phyloP scores from a whole-genome alignment of 2,329 filamentous ascomycete species.

The Diaporthe sp. region DNA sequence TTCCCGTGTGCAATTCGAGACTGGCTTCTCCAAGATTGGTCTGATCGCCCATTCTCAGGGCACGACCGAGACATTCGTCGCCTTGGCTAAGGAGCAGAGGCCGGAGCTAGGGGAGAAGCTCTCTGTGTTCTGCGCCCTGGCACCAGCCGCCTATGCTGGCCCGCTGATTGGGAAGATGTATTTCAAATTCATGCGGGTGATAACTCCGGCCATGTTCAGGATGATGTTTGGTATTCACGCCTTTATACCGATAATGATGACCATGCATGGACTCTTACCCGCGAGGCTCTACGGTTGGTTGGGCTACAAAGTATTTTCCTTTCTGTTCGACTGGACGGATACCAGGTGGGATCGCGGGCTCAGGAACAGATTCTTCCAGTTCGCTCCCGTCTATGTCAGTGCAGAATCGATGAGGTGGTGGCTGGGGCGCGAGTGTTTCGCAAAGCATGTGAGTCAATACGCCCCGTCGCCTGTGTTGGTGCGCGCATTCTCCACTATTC shows the following conservation, averaged over 20 bases:
- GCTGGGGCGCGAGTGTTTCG: constrained; percentile 74
- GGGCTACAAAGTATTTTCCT: constrained; percentile 90
- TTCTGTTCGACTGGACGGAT: constrained; percentile 91
- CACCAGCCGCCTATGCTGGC: constrained; percentile 91
- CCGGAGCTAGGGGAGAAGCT: constrained; percentile 87
- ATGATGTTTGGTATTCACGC: constrained; percentile 91
- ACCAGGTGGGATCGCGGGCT: constrained; percentile 85
- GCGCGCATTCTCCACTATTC: background rate
- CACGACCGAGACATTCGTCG: constrained; percentile 89
- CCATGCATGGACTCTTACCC: constrained; percentile 78
- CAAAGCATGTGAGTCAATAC: constrained; percentile 51
- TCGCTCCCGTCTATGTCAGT: constrained; percentile 90
- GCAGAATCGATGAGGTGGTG: constrained; percentile 96
- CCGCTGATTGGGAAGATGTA: constrained; percentile 88
- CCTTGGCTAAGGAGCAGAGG: constrained; percentile 89
- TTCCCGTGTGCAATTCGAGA: constrained; percentile 84
- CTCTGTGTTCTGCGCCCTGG: constrained; percentile 90
- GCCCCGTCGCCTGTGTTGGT: background rate
- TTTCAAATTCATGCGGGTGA: constrained; percentile 90
- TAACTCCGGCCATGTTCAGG: constrained; percentile 82
- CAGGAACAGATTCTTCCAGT: constrained; percentile 88
- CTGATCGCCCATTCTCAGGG: constrained; percentile 92
- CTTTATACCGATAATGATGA: constrained; percentile 95
- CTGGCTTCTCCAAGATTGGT: constrained; percentile 85
- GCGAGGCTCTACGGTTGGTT: constrained; percentile 81